These are phyloP conservation scores for Cylindrotheca closterium DNA, from an alignment of 108 stramenopile genomes.

Conservation along the genomic window DNA sequence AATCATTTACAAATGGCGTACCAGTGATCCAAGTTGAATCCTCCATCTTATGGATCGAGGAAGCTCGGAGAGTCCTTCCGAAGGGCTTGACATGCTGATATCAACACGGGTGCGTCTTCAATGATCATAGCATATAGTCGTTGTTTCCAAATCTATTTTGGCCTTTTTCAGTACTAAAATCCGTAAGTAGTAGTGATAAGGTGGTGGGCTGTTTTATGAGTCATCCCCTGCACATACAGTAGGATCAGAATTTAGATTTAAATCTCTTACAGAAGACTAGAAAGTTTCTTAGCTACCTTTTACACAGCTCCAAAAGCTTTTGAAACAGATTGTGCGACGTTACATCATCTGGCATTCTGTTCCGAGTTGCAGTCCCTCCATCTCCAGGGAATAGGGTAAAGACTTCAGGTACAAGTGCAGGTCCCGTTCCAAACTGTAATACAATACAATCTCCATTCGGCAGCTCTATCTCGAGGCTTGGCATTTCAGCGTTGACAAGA, in stretches of 20 bases:
- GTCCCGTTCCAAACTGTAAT: neutral
- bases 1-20: no score
- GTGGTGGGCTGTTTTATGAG: no score
- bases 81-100: neutral
- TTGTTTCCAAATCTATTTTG: slow-evolving; percentile 9
- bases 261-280: no score
- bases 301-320: neutral
- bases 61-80: slow-evolving; percentile 11
- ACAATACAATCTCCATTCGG: neutral
- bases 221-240: no score
- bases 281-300: no score
- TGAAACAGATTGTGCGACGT: neutral
- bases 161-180: no score
- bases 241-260: no score
- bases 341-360: neutral
- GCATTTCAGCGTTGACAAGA: neutral
- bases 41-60: slow-evolving; percentile 48
- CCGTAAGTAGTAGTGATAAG: no score
- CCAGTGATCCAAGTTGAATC: slow-evolving; percentile 28
- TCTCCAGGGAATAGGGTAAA: neutral
- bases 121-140: no score
- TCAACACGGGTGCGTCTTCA: no score
- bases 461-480: neutral
- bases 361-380: neutral
- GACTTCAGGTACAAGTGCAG: neutral